phyloP scores from a whole-genome alignment of 2,329 filamentous ascomycete species.

The Epichloe gansuensis region DNA sequence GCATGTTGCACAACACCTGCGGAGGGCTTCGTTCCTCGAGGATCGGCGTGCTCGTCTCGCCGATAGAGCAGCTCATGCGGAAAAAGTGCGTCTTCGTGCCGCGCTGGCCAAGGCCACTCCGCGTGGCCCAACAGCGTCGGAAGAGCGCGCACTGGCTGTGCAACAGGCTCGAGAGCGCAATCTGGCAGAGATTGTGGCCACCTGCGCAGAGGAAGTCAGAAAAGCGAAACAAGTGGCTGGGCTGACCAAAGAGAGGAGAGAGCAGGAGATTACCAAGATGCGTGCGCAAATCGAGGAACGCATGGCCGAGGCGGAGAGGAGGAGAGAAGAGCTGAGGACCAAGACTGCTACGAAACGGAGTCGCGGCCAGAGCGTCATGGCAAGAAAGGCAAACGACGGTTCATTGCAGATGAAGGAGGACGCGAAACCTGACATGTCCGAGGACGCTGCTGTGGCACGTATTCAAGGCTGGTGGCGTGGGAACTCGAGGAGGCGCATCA shows the following conservation, averaged over 20 bases:
- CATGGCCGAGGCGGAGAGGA: conserved; percentile 62
- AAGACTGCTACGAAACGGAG: conserved; percentile 39
- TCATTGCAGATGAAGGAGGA: conserved; percentile 39
- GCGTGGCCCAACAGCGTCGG: conserved; percentile 51
- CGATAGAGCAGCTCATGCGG: conserved; percentile 68
- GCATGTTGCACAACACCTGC: conserved; percentile 65
- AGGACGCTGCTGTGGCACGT: conserved; percentile 49
- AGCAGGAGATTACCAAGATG: conserved; percentile 58
- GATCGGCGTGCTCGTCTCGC: conserved; percentile 69
- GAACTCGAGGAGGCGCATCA: conserved; percentile 41
- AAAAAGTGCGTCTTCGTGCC: conserved; percentile 68
- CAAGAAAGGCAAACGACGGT: conserved; percentile 36
- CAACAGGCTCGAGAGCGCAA: conserved; percentile 70
- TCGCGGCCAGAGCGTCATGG: conserved; percentile 38
- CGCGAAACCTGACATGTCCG: conserved; percentile 33
- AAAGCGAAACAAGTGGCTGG: conserved; percentile 74
- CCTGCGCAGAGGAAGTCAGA: conserved; percentile 73
- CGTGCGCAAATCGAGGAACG: conserved; percentile 68
- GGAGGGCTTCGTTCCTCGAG: conserved; percentile 69
- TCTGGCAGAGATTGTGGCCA: conserved; percentile 67
- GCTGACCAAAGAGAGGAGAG: conserved; percentile 67
- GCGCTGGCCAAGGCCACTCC: conserved; percentile 61
- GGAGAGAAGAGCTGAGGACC: conserved; percentile 52
- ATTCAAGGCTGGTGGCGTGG: conserved; percentile 63
- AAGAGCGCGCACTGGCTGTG: conserved; percentile 66